A percentile compares a stretch with the other conserved stretches of the same genome.
Evolutionary conservation across 345 rosid genomes (phyloP).

Genomic region (Arabidopsis arenosa): DNA sequence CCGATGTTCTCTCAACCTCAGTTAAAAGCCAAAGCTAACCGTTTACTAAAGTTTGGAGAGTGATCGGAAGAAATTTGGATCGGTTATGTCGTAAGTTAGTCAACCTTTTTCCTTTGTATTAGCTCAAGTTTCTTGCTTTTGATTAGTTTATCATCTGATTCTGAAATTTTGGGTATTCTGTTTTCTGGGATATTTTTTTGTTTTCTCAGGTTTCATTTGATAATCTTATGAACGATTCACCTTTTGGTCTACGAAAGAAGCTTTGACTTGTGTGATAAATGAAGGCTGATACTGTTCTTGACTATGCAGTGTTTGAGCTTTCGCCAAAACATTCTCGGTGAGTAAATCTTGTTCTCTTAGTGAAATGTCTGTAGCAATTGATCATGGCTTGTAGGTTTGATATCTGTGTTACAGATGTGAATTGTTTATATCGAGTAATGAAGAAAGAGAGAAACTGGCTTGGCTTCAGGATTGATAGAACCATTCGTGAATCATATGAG

Average conservation of each 20-base stretch:
- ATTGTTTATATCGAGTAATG: conserved; percentile 70
- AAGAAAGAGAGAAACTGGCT: conserved; percentile 77
- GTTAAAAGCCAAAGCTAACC: no score
- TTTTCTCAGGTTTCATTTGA: conserved; percentile 11
- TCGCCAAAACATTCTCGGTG: conserved; percentile 78
- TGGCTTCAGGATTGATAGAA: conserved; percentile 71
- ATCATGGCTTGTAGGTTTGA: neutral
- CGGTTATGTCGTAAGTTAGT: conserved; percentile 24
- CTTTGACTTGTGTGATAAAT: conserved; percentile 47
- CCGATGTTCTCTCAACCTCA: no score
- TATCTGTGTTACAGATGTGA: conserved; percentile 53
- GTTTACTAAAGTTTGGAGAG: neutral
- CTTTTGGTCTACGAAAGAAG: conserved; percentile 15
- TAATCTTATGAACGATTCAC: conserved; percentile 8
- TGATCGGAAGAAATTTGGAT: conserved; percentile 7
- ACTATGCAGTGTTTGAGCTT: conserved; percentile 79
- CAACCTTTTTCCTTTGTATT: neutral
- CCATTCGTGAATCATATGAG: conserved; percentile 79
- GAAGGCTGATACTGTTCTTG: conserved; percentile 70
- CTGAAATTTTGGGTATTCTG: neutral
- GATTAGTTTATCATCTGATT: conserved; percentile 2
- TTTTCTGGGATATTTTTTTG: neutral
- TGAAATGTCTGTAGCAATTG: neutral
- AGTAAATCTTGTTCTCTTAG: conserved; percentile 26
- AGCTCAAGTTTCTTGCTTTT: conserved; percentile 19